phyloP scores from a whole-genome alignment of 139 green algal genomes.

The Auxenochlorella pyrenoidosa region DNA sequence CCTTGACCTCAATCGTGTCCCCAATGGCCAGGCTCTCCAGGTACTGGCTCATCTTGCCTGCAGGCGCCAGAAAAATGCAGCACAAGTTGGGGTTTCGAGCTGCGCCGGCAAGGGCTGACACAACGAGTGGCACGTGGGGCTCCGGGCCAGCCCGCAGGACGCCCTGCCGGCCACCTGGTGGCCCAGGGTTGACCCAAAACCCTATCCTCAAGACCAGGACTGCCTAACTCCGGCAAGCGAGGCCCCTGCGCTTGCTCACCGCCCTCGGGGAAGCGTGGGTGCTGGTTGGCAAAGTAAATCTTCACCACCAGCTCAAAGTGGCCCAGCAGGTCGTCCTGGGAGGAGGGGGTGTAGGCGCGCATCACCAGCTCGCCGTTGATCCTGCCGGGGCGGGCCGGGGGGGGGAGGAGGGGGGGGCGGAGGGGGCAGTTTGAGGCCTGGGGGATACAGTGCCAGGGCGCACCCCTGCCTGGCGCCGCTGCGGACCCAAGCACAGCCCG shows the following conservation, averaged over 20 bases:
- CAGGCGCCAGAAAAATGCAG: neutral
- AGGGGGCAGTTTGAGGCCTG: too few relatives aligned
- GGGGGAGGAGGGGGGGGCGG: neutral
- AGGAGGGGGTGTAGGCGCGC: constrained; percentile 97
- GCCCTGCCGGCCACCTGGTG: neutral
- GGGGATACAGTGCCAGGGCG: too few relatives aligned
- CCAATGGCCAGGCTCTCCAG: constrained; percentile 85
- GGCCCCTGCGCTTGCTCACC: too few relatives aligned
- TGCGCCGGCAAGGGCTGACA: neutral
- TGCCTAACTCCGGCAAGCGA: too few relatives aligned
- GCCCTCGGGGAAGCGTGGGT: constrained; percentile 91
- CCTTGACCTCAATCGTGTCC: constrained; percentile 94
- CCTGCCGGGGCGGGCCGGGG: neutral
- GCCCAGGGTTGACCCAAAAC: too few relatives aligned
- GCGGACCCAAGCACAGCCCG: too few relatives aligned
- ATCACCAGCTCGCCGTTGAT: constrained; percentile 90
- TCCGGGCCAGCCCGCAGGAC: too few relatives aligned
- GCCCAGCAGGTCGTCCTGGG: constrained; percentile 83
- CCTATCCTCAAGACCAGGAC: too few relatives aligned
- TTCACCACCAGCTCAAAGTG: constrained; percentile 98
- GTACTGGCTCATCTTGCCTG: constrained; percentile 68
- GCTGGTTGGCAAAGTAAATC: constrained; percentile 82
- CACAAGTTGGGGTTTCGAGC: neutral
- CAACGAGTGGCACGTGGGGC: too few relatives aligned
- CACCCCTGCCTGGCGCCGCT: too few relatives aligned